These are phyloP conservation scores for Cnidoscolus chayamansa DNA, from an alignment of 441 rosid species.

Conservation along the genomic window DNA sequence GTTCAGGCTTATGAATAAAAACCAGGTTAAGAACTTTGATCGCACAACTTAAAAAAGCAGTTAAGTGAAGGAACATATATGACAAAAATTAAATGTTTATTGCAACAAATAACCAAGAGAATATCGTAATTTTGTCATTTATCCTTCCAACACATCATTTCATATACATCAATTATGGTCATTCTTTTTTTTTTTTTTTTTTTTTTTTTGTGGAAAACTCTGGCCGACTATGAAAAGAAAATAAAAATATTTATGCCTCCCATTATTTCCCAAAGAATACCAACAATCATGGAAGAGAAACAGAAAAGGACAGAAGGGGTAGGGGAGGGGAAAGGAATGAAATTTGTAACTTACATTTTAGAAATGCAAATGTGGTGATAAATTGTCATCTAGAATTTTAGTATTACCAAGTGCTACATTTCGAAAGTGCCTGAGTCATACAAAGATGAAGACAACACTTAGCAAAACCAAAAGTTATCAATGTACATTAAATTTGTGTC, in stretches of 20 bases:
- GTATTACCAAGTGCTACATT: too few relatives aligned
- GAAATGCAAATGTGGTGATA: conserved; percentile 18
- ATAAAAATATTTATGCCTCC: not conserved
- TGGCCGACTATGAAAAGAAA: not conserved
- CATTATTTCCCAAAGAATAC: conserved; percentile 4
- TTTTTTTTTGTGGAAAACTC: conserved; percentile 4
- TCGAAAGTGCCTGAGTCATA: too few relatives aligned
- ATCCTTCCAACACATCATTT: conserved; percentile 20
- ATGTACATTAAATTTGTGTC: not conserved
- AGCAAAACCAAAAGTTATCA: not conserved
- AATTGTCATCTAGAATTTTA: too few relatives aligned
- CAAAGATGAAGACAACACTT: conserved; percentile 9
- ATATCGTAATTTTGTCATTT: not conserved
- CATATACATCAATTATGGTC: conserved; percentile 23
- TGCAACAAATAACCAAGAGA: not conserved
- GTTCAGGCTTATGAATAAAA: not conserved
- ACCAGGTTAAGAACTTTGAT: not conserved
- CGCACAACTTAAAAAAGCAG: not conserved
- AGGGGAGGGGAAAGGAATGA: conserved; percentile 2
- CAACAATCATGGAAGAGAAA: conserved; percentile 1
- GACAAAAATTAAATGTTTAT: not conserved
- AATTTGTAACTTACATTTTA: conserved; percentile 27
- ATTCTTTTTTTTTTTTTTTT: not conserved
- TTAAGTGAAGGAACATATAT: not conserved
- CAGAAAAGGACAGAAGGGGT: too few relatives aligned